Conservation (phyloP, 495 filamentous ascomycete genomes). For the Bombardia bombarda region DNA sequence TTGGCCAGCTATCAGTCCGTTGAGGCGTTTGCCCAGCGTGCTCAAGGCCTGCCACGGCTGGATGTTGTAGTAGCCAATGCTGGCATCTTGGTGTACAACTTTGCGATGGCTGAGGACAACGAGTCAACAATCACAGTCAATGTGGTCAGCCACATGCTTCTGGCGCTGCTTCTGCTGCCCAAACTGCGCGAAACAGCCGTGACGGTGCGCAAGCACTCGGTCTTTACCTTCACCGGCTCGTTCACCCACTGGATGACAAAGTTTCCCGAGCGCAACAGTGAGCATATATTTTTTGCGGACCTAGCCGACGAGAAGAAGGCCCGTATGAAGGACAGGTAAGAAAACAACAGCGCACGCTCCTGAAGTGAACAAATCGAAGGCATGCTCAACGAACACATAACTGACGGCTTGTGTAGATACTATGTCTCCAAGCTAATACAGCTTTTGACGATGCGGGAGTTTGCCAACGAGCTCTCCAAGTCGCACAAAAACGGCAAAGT, state of each 20-base stretch:
- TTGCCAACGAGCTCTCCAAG: slow-evolving; percentile 19
- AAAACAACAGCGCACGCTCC: no score
- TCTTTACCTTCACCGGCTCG: slow-evolving; percentile 19
- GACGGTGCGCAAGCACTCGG: slow-evolving; percentile 4
- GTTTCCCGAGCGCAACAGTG: slow-evolving; percentile 22
- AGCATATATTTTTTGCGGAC: slow-evolving; percentile 21
- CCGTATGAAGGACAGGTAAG: slow-evolving; percentile 24
- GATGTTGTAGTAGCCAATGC: slow-evolving; percentile 42
- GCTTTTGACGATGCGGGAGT: slow-evolving; percentile 19
- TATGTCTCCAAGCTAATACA: slow-evolving; percentile 28
- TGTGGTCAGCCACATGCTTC: slow-evolving; percentile 16
- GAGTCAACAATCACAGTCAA: slow-evolving; percentile 46
- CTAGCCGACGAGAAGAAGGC: slow-evolving; percentile 16
- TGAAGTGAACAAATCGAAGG: no score
- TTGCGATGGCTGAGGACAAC: slow-evolving; percentile 20
- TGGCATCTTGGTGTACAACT: slow-evolving; percentile 18
- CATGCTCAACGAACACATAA: no score
- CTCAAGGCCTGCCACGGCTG: slow-evolving; percentile 22
- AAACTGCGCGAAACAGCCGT: slow-evolving; percentile 17
- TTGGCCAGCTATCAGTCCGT: slow-evolving; percentile 23
- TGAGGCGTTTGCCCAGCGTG: slow-evolving; percentile 11
- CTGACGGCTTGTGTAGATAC: slow-evolving; percentile 17
- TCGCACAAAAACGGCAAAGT: slow-evolving; percentile 20
- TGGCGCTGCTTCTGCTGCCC: slow-evolving; percentile 8
- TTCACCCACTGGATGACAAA: slow-evolving; percentile 26